Evolutionary conservation across 306 rosid species (phyloP), one percentile per base, ranked within the genome.

Genomic region (Cucumis cinereus): DNA sequence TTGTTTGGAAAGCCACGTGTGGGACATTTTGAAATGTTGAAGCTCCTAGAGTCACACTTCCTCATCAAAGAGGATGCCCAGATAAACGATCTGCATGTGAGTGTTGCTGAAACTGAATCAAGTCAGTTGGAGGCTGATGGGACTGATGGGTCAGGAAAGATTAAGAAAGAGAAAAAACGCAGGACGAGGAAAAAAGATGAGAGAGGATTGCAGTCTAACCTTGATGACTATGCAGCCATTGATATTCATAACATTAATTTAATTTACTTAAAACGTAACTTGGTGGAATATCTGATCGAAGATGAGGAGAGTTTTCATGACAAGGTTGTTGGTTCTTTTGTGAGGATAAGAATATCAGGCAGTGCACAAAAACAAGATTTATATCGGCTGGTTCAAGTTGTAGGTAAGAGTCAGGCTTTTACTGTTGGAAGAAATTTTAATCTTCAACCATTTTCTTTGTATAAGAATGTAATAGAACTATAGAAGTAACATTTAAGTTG

Each of bases 11-110:
- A 95, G 82, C 97, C 97, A 57, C 94, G 97, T 58, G 99, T 95
- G 82, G 99, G 99, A 43, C 99, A 95, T 89, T 95, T 95, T 83
- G 99, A 95, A 87, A 95, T 90, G 99, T 87, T 95, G 78, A 95
- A 92, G 88, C 97, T 95, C 79, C 95, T 95, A 69, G 99, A 95
- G 77, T 89, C 99, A 79, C 99, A 95, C 80, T 95, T 95, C 86
- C 87, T 92, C 76, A 30, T 92, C 60, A 95, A 87, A 79, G 99
- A 90, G 81, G 96, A 90, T 84, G 82, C 91, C 54, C 93, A 77
- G 81, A 86, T 77, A 68, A 97, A 92, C 78, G 93, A 90, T 81
- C 85, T 81, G 71, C 99, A 89, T 82, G 98, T 91, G 50, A 90
- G 96, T 88, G 92, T 86, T 69, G 97, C 91, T 75, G 98, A 92